phyloP scores from a whole-genome alignment of 1,284 basidiomycete species.

The Caloboletus firmus region DNA sequence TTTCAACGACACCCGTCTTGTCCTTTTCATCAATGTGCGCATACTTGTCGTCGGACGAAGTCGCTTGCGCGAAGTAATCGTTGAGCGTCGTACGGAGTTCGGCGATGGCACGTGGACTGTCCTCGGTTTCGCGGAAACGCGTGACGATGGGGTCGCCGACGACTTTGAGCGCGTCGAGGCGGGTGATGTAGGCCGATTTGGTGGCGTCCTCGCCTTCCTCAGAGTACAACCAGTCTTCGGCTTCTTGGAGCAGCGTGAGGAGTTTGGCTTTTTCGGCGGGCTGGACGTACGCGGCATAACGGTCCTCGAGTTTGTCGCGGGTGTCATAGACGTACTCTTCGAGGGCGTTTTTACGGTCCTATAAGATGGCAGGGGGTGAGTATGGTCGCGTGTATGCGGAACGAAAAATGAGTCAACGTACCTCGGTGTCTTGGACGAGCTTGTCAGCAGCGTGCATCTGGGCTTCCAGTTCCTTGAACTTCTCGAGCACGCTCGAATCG shows the following conservation, averaged over 20 bases:
- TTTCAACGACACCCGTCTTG: slow-evolving; percentile 80
- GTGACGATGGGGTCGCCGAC: slow-evolving; percentile 83
- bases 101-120: slow-evolving; percentile 69
- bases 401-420: slow-evolving; percentile 36
- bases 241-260: slow-evolving; percentile 64
- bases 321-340: slow-evolving; percentile 98
- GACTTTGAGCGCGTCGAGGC: slow-evolving; percentile 77
- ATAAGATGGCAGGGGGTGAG: background rate
- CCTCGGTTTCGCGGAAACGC: slow-evolving; percentile 81
- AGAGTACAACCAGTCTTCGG: slow-evolving; percentile 94
- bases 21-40: slow-evolving; percentile 87
- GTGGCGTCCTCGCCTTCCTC: slow-evolving; percentile 94
- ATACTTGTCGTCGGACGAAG: slow-evolving; percentile 79
- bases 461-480: slow-evolving; percentile 75
- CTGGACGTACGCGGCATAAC: slow-evolving; percentile 75
- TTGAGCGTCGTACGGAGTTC: slow-evolving; percentile 84
- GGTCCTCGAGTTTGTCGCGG: slow-evolving; percentile 86
- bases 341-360: slow-evolving; percentile 95
- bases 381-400: background rate
- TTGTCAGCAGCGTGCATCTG: slow-evolving; percentile 89
- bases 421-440: slow-evolving; percentile 93
- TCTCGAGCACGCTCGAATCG: slow-evolving; percentile 62
- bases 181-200: slow-evolving; percentile 85
- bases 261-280: slow-evolving; percentile 76
- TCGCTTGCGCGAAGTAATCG: slow-evolving; percentile 79